phyloP scores from a whole-genome alignment of 306 rosid species.

The Trifolium pratense region DNA sequence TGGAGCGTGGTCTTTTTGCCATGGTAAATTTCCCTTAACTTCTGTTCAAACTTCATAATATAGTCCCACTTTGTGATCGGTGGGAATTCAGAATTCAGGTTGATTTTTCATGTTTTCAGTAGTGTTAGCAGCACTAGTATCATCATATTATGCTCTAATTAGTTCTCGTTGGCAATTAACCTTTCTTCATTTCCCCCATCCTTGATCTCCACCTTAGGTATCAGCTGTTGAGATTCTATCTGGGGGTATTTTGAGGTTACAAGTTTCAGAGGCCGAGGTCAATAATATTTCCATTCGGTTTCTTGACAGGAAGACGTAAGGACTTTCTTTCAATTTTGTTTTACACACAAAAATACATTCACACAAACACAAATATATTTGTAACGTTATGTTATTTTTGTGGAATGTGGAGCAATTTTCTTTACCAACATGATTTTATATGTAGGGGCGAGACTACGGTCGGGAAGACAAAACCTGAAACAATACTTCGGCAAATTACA shows the following conservation, averaged over 20 bases:
- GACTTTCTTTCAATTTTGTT: constrained; percentile 38
- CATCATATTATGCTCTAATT: constrained; percentile 28
- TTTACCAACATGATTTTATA: constrained; percentile 40
- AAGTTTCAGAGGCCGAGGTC: constrained; percentile 96
- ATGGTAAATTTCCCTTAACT: constrained; percentile 57
- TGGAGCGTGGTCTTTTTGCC: constrained; percentile 96
- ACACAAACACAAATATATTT: constrained; percentile 4
- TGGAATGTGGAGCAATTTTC: background rate
- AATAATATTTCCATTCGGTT: constrained; percentile 85
- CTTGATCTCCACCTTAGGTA: constrained; percentile 55
- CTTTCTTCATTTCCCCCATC: background rate
- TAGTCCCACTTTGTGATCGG: constrained; percentile 28
- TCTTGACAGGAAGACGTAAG: constrained; percentile 96
- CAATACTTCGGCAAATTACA: constrained; percentile 87
- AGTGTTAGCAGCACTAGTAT: constrained; percentile 23
- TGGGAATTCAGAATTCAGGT: constrained; percentile 21
- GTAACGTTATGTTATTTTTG: constrained; percentile 24
- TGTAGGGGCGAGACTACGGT: constrained; percentile 89
- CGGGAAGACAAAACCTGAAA: constrained; percentile 96
- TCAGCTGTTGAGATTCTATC: constrained; percentile 92
- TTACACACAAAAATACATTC: constrained; percentile 9
- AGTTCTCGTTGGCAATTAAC: constrained; percentile 28
- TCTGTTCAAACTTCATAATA: constrained; percentile 24
- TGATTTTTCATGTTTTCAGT: constrained; percentile 23
- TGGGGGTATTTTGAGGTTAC: constrained; percentile 86